Evolutionary conservation across 306 rosid genomes (phyloP), one percentile per base, ranked within the genome.

Genomic region (Cucurbita ficifolia): DNA sequence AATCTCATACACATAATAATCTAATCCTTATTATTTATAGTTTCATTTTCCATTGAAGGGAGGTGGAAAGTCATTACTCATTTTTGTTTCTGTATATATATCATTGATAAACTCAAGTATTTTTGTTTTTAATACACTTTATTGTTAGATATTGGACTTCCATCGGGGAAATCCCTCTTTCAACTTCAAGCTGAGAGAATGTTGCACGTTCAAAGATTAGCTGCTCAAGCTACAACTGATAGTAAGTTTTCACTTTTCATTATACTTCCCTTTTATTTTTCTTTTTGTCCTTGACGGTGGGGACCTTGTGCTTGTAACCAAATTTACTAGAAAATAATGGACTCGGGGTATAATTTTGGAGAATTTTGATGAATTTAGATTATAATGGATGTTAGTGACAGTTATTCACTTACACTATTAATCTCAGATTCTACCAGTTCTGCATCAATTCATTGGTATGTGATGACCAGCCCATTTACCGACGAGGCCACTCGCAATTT

Each of bases 171-270:
- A 81, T 91, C 99, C 10, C 96, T 94, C 76, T 94, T 94, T 70
- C 99, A 94, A 81, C 95, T 94, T 73, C 99, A 94, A 83, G 99
- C 99, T 36, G 99, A 94, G 88, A 84, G 92, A 83, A 94, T 91
- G 85, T 90, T 94, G 83, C 88, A 96, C 50, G 86, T 74, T 46
- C 99, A 94, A 76, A 85, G 88, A 80, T 81, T 94, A 72, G 98
- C 98, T 77, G 88, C 96, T 79, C 91, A 87, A 48, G 91, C 90
- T 77, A 61, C 82, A 76, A 89, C 78, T 69, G 92, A 83, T 72
- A 87, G 98, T 92, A 82, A 74, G 83, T 55, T 59, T 68, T 40
- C 46, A 33, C 17, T 60, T 62, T 8, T 69, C 54, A 2, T 43
- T 50, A 7, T 21, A 22, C 36, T n/a, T 53, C 8, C 35, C 39